Evolutionary conservation across 495 filamentous ascomycete genomes (phyloP), one percentile per base, ranked within the genome.

Genomic region (Hypoxylon crocopeplum): DNA sequence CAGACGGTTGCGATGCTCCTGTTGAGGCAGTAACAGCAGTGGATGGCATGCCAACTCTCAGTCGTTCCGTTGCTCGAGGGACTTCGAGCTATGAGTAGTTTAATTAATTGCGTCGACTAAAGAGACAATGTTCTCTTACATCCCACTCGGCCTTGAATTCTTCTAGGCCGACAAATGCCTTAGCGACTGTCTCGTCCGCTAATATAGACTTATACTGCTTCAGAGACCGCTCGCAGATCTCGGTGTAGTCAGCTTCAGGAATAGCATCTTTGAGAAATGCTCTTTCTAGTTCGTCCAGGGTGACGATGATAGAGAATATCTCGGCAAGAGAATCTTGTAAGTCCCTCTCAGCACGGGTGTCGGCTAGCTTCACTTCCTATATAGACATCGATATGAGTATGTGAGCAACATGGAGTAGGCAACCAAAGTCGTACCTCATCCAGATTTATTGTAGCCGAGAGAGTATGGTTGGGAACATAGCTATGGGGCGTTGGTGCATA

Each of bases 121-220:
- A 37, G 7, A 25, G 13, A 0, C 19, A 20, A 30, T 48, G 7
- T 22, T 45, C 11, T 79, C 88, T 48, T 81, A 96, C 92, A 74
- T 91, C 89, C 92, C 92, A 97, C 66, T 88, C 85, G 20, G 83
- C 79, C 78, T 97, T 97, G 76, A 99, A 99, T n/a, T 86, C 87
- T 61, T 97, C 95, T 39, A 98, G 72, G 54, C 93, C 90, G 8
- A 84, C 86, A 72, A 98, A 99, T 17, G 87, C 90, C 32, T 79
- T 79, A 3, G 88, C 80, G 1, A 98, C 94, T 0, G 83, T 88
- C 50, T 97, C 92, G 72, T 96, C 91, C 19, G 87, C 88, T 20
- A 98, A 72, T 52, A 93, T 92, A 21, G 91, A 93, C 71, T 94
- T 95, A 79, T 99, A 99, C 72, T 99, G 94, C 77, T 96, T 96